A percentile compares a stretch with the other conserved stretches of the same genome.
These are phyloP conservation scores for Polyplosphaeria fusca DNA, from an alignment of 495 filamentous ascomycete species.

Conservation along the genomic window DNA sequence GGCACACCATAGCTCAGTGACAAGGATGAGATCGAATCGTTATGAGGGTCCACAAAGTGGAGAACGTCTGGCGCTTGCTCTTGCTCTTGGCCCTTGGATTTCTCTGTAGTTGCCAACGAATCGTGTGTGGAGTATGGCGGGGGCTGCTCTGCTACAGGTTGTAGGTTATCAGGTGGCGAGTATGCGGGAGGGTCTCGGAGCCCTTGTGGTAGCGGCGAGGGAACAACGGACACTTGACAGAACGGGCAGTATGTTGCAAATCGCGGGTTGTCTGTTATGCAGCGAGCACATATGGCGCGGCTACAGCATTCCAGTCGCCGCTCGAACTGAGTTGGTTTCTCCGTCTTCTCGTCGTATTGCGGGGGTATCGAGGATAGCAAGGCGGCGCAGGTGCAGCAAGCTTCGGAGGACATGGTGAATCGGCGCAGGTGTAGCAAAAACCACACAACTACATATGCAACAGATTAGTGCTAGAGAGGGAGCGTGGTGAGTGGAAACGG, in stretches of 20 bases:
- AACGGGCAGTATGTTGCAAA: slow-evolving; percentile 69
- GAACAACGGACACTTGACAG: slow-evolving; percentile 53
- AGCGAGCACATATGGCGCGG: slow-evolving; percentile 64
- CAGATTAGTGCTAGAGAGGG: background rate
- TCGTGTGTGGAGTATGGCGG: slow-evolving; percentile 41
- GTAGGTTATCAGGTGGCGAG: slow-evolving; percentile 42
- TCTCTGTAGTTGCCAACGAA: slow-evolving; percentile 35
- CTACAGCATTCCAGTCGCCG: slow-evolving; percentile 61
- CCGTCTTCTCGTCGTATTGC: slow-evolving; percentile 48
- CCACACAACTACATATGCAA: too few relatives aligned
- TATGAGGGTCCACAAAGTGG: slow-evolving; percentile 62
- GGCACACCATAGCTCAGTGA: slow-evolving; percentile 67
- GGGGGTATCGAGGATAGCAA: slow-evolving; percentile 49
- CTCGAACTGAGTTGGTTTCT: slow-evolving; percentile 54
- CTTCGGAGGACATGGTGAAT: slow-evolving; percentile 40
- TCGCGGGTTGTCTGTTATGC: slow-evolving; percentile 63
- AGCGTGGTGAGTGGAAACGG: background rate
- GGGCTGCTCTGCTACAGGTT: slow-evolving; percentile 30
- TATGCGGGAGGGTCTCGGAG: slow-evolving; percentile 60
- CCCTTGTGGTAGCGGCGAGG: slow-evolving; percentile 54
- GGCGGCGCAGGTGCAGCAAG: slow-evolving; percentile 65
- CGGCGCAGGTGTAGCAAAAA: background rate
- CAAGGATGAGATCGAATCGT: slow-evolving; percentile 62
- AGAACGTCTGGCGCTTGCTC: slow-evolving; percentile 54
- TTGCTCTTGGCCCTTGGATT: slow-evolving; percentile 21